Percentiles rank a stretch among this genome's conserved stretches.
phyloP scores from a whole-genome alignment of 306 rosid species.

The Potentilla sterilis region DNA sequence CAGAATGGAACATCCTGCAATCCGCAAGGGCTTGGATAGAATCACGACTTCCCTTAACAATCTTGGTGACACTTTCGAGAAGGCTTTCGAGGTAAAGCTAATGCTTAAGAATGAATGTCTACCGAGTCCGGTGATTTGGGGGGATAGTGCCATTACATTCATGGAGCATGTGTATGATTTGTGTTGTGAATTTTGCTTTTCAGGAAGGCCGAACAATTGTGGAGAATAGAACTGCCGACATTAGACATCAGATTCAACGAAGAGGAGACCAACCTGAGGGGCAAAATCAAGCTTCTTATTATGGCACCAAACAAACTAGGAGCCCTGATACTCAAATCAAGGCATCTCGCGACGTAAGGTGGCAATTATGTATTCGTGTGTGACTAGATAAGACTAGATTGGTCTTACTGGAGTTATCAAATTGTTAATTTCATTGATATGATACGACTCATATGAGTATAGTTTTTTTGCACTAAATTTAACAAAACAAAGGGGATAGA shows the following conservation, averaged over 20 bases:
- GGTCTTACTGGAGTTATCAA: slow-evolving; percentile 20
- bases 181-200: background rate
- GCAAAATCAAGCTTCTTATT: slow-evolving; percentile 35
- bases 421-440: background rate
- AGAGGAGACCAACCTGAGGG: slow-evolving; percentile 48
- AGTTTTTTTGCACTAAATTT: background rate
- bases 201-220: slow-evolving; percentile 82
- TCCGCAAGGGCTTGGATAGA: slow-evolving; percentile 75
- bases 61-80: slow-evolving; percentile 92
- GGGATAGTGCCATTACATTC: background rate
- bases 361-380: slow-evolving; percentile 70
- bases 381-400: slow-evolving; percentile 14
- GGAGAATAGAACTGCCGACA: slow-evolving; percentile 82
- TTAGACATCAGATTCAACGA: slow-evolving; percentile 66
- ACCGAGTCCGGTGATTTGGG: background rate
- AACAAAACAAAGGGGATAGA: background rate
- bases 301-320: slow-evolving; percentile 23
- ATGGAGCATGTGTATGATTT: background rate
- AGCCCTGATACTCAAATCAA: slow-evolving; percentile 80
- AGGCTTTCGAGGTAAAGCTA: slow-evolving; percentile 74
- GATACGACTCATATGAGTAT: background rate
- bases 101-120: background rate
- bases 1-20: slow-evolving; percentile 60
- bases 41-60: slow-evolving; percentile 82
- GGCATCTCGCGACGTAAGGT: slow-evolving; percentile 99